Base-by-base conservation (phyloP, 192 early-diverging fungal species). In the Endogone sp. region DNA sequence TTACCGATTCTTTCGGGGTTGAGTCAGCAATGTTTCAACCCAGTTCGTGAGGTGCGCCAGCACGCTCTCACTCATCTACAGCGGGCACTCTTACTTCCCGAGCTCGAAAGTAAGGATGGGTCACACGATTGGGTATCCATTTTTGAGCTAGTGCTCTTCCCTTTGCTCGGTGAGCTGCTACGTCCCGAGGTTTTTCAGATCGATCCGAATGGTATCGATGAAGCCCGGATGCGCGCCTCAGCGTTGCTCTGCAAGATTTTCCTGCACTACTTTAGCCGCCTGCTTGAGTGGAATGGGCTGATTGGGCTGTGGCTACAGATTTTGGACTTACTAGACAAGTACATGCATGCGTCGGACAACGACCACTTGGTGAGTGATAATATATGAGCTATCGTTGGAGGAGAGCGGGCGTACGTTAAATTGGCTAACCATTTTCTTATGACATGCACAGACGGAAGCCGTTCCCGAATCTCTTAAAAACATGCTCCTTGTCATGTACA, bases 71-170 rank as follows among this genome's bases (percentile, higher is more conserved):
- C 92, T 0, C 86, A 88, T 55, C 78, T 98, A n/a, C 94, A 98
- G 76, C 82, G 93, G 20, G 84, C 89, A 0, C 71, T 96, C 21
- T 76, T 92, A 0, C 78, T 87, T 24, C 76, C 88, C 13, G 85
- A 91, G 27, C 73, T 82, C 60, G 77, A 79, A 65, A 20, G 49
- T 3, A 70, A 69, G 63, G 70, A 81, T 56, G 75, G 68, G 62
- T 60, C 71, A 62, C 66, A 62, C 16, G 71, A 79, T 67, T 91
- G 86, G 85, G 75, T 85, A 54, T 76, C 87, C 4, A 84, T 86
- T 3, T 94, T 98, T 79, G 90, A 92, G 70, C 89, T 90, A 29
- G 92, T 96, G 20, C 69, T 98, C 63, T 94, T 98, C 77, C 95
- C 94, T 30, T 70, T 96, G 56, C 82, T 98, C 62, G 92, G 94